phyloP scores from a whole-genome alignment of 148 eudicot species.

The Mesembryanthemum crystallinum region DNA sequence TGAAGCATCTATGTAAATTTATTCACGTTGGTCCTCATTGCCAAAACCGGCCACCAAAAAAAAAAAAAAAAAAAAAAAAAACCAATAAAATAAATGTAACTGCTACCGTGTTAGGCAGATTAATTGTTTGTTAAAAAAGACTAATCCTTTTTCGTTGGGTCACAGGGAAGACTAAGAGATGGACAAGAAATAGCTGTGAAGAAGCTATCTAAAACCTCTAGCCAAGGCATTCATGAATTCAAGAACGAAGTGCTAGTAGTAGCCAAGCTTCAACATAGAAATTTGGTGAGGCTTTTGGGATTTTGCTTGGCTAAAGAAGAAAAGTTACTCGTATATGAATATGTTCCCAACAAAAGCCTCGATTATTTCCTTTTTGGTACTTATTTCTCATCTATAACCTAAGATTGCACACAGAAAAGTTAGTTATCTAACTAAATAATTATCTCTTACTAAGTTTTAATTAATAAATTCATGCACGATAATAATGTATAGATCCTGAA shows the following conservation, averaged over 20 bases:
- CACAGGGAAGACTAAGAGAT: conserved; percentile 11
- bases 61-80: no score
- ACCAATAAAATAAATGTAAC: no score
- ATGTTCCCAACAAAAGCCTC: conserved; percentile 31
- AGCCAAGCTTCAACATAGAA: conserved; percentile 28
- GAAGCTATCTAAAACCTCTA: conserved; percentile 22
- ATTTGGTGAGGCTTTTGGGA: conserved; percentile 24
- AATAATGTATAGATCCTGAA: background rate
- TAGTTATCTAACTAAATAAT: background rate
- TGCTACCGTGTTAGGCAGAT: no score
- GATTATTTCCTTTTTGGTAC: conserved; percentile 28
- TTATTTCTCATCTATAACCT: background rate
- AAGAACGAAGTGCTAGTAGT: conserved; percentile 29
- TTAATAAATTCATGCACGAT: background rate
- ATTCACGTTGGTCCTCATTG: no score
- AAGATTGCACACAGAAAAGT: background rate
- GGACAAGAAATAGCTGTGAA: conserved; percentile 28
- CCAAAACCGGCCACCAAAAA: no score
- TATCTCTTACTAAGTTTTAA: background rate
- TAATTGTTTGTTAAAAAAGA: background rate
- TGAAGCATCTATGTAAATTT: no score
- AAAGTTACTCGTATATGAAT: conserved; percentile 35
- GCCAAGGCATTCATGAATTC: conserved; percentile 23
- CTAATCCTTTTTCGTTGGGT: background rate
- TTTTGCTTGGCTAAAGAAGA: conserved; percentile 24